phyloP scores from a whole-genome alignment of 257 asterid species.

The Asclepias syriaca region DNA sequence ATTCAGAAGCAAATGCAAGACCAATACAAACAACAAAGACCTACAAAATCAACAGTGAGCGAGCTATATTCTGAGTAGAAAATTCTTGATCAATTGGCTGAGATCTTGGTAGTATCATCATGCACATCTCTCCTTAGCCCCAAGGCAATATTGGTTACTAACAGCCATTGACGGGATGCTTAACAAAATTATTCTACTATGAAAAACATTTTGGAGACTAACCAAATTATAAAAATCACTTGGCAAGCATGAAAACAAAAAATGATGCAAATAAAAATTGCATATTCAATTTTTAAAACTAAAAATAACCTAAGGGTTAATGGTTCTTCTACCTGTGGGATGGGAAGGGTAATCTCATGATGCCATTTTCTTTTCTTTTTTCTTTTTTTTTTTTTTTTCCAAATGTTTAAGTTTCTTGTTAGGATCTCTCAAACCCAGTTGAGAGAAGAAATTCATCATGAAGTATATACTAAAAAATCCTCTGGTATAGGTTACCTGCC shows the following conservation, averaged over 20 bases:
- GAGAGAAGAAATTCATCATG: constrained; percentile 1
- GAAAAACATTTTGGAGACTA: neutral
- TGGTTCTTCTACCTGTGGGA: neutral
- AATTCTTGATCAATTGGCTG: neutral
- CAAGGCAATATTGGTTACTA: neutral
- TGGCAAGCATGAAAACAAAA: neutral
- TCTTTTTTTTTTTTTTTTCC: neutral
- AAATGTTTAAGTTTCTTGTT: neutral
- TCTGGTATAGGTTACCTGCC: constrained; percentile 54
- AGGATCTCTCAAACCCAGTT: constrained; percentile 3
- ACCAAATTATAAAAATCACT: neutral
- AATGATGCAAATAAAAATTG: too few relatives aligned
- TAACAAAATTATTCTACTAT: neutral
- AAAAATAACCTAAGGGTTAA: neutral
- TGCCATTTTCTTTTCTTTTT: neutral
- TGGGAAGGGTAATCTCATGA: neutral
- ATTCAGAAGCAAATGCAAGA: neutral
- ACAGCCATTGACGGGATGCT: neutral
- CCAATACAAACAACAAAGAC: neutral
- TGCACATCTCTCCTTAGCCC: neutral
- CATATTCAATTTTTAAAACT: neutral
- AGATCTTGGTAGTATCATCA: neutral
- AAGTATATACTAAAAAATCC: constrained; percentile 13
- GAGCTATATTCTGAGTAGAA: neutral
- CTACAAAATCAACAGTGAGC: neutral